These are phyloP conservation scores for Entomortierella parvispora DNA, from an alignment of 192 early-diverging fungal genomes.

Conservation along the genomic window DNA sequence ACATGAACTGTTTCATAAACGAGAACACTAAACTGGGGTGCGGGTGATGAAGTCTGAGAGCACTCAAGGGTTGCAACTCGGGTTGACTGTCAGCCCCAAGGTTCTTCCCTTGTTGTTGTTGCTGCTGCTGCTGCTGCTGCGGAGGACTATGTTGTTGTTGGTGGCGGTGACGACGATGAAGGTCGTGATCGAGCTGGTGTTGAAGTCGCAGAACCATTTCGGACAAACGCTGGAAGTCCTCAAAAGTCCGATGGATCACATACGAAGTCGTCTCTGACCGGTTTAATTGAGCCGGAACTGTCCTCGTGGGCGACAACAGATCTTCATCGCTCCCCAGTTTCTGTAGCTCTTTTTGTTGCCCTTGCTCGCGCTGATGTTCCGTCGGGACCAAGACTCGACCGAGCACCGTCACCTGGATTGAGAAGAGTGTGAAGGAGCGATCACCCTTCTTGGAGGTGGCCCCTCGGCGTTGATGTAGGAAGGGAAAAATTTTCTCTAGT, in stretches of 20 bases:
- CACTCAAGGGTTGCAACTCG: constrained; percentile 8
- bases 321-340: background rate
- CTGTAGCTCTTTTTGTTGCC: background rate
- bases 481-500: constrained; percentile 20
- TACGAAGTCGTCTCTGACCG: constrained; percentile 39
- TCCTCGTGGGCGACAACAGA: constrained; percentile 18
- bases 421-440: constrained; percentile 29
- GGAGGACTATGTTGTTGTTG: background rate
- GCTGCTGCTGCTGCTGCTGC: background rate
- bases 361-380: background rate
- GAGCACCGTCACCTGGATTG: constrained; percentile 45
- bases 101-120: background rate
- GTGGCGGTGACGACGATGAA: background rate
- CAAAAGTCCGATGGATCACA: constrained; percentile 49
- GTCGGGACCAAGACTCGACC: constrained; percentile 35
- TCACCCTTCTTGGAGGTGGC: constrained; percentile 10
- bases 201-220: constrained; percentile 36
- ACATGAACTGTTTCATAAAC: constrained; percentile 21
- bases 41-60: constrained; percentile 31
- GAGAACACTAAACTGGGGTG: constrained; percentile 21
- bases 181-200: background rate
- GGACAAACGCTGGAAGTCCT: constrained; percentile 37
- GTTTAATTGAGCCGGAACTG: constrained; percentile 21
- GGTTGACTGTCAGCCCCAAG: background rate
- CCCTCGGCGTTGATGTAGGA: constrained; percentile 8